Evolutionary conservation across 2,329 filamentous ascomycete species (phyloP), one percentile per base, ranked within the genome.

Genomic region (Phaeosphaeriaceae sp.): DNA sequence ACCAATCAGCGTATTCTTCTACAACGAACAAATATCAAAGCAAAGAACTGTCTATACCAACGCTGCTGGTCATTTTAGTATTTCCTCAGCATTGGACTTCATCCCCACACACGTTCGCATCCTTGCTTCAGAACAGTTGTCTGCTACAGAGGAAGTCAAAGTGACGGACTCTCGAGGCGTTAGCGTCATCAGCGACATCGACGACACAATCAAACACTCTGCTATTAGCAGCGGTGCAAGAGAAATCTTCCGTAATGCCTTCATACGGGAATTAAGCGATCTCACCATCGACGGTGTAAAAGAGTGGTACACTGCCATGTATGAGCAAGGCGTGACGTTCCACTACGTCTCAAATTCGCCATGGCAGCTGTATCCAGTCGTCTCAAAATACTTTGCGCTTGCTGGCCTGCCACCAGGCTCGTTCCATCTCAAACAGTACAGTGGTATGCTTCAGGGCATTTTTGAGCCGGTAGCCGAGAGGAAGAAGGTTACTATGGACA

Each of bases 341-440:
- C 96, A 99, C 74, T 99, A 99, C 76, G 96, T 97, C 64, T 99
- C 95, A n/a, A 99, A 99, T 78, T 96, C 94, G 51, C 95, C 95
- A 0, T 99, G 96, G 96, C 96, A 99, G 75, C 84, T 99, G 7
- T 99, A 92, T 69, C 95, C 95, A 0, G 88, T 98, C 2, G 81
- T 99, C 11, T 90, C 91, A 5, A 92, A 87, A 53, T 99, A 91
- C 75, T 96, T 98, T 76, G 88, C 89, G 63, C 79, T 90, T 42
- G 91, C 91, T 7, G 91, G 91, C 1, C 81, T 99, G 1, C 95
- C 95, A 0, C 86, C 86, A 0, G 96, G 95, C 0, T 97, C 94
- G 0, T 91, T 98, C 65, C 96, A 99, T 74, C 78, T 99, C 65
- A 99, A 99, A 77, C 92, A 96, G 65, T 99, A 99, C 77, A 92